Conservation (phyloP, 2,329 filamentous ascomycete species). For the Samsoniella hepiali region DNA sequence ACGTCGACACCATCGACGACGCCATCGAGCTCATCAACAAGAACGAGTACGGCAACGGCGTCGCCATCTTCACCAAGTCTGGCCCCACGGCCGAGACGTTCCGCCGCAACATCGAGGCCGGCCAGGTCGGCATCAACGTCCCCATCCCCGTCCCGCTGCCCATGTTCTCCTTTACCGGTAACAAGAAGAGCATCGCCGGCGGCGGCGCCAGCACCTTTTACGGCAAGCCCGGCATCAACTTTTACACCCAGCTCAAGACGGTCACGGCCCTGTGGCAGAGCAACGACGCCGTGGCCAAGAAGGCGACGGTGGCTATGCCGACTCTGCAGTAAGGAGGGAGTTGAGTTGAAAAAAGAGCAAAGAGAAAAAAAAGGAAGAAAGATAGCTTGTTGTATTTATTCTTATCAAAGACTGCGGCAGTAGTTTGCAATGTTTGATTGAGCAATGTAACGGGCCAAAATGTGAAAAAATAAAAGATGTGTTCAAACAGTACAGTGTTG, state of each 20-base stretch:
- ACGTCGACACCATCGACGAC: conserved; percentile 73
- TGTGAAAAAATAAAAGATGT: neutral
- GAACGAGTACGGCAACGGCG: conserved; percentile 85
- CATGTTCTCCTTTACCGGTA: conserved; percentile 71
- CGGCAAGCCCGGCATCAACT: conserved; percentile 85
- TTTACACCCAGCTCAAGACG: conserved; percentile 97
- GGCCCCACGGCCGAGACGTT: conserved; percentile 75
- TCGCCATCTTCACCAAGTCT: conserved; percentile 78
- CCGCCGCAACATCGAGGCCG: conserved; percentile 77
- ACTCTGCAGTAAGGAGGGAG: conserved; percentile 36
- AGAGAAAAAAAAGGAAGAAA: neutral
- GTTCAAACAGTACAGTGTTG: no score
- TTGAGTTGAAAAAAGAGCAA: neutral
- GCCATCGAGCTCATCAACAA: conserved; percentile 78
- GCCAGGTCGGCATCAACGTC: conserved; percentile 83
- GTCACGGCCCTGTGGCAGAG: conserved; percentile 89
- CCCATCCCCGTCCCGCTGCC: conserved; percentile 70
- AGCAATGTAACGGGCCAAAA: neutral
- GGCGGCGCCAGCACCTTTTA: conserved; percentile 94
- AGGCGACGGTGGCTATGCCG: conserved; percentile 88
- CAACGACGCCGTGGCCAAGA: conserved; percentile 78
- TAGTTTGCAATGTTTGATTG: neutral
- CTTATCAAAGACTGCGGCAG: neutral
- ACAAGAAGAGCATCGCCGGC: conserved; percentile 89
- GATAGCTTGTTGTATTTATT: neutral